phyloP scores from a whole-genome alignment of 2,329 filamentous ascomycete species.

The Aspergillus sp. region DNA sequence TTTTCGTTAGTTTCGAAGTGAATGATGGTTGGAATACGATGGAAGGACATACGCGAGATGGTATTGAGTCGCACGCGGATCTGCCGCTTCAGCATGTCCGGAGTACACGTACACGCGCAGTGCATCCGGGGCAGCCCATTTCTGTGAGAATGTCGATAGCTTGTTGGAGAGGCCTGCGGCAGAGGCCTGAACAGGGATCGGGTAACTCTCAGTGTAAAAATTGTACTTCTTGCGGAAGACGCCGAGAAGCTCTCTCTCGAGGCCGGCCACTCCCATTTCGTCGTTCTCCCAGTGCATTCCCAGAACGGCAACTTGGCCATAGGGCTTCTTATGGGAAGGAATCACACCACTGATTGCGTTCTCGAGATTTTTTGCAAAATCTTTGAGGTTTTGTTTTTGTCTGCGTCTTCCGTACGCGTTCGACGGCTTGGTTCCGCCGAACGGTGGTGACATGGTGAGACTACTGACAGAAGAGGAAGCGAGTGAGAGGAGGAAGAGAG shows the following conservation, averaged over 20 bases:
- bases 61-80: too few relatives aligned
- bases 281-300: slow-evolving; percentile 8
- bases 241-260: slow-evolving; percentile 4
- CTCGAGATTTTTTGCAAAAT: neutral
- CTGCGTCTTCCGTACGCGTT: too few relatives aligned
- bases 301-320: slow-evolving; percentile 4
- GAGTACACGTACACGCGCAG: slow-evolving; percentile 7
- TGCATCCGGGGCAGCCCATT: neutral
- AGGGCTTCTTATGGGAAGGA: neutral
- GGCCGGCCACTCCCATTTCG: slow-evolving; percentile 2
- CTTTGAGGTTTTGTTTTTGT: too few relatives aligned
- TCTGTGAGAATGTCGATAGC: neutral
- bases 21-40: too few relatives aligned
- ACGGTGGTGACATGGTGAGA: too few relatives aligned
- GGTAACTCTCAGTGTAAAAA: slow-evolving; percentile 3
- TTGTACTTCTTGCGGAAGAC: slow-evolving; percentile 3
- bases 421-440: too few relatives aligned
- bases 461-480: too few relatives aligned
- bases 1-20: neutral
- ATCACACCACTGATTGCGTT: neutral
- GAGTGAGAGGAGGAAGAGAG: too few relatives aligned
- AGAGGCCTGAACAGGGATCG: slow-evolving; percentile 1
- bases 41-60: too few relatives aligned
- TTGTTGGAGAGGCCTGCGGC: neutral
- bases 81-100: slow-evolving; percentile 3